Percentiles rank a stretch among this genome's conserved stretches.
These are phyloP conservation scores for Cyberlindnera mycetangii DNA, from an alignment of 805 yeast species.

Conservation along the genomic window DNA sequence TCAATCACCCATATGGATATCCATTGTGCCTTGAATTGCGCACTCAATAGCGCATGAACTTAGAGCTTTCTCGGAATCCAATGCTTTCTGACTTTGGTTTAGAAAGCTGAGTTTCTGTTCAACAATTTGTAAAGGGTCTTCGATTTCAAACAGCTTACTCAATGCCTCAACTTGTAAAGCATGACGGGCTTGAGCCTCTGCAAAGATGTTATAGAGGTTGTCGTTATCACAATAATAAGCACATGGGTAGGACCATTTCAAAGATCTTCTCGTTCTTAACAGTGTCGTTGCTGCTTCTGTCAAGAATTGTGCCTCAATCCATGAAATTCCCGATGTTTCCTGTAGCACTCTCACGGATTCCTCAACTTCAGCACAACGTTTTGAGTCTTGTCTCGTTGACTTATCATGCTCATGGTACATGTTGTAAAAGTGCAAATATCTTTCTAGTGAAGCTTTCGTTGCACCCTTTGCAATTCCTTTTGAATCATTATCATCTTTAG, in stretches of 20 bases:
- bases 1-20: background rate
- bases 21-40: slow-evolving; percentile 8
- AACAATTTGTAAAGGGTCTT: slow-evolving; percentile 35
- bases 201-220: slow-evolving; percentile 60
- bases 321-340: slow-evolving; percentile 60
- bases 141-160: slow-evolving; percentile 52
- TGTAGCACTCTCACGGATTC: slow-evolving; percentile 62
- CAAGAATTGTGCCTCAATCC: slow-evolving; percentile 87
- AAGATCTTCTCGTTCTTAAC: slow-evolving; percentile 64
- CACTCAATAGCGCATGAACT: slow-evolving; percentile 25
- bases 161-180: slow-evolving; percentile 67
- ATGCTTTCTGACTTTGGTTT: slow-evolving; percentile 34
- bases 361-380: slow-evolving; percentile 61
- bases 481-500: slow-evolving; percentile 27
- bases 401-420: slow-evolving; percentile 73
- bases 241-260: slow-evolving; percentile 90
- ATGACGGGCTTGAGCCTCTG: slow-evolving; percentile 64
- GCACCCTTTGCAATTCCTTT: slow-evolving; percentile 31
- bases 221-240: slow-evolving; percentile 60
- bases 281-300: slow-evolving; percentile 67
- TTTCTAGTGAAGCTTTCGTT: slow-evolving; percentile 46
- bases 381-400: slow-evolving; percentile 70
- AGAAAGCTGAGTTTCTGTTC: slow-evolving; percentile 35
- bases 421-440: slow-evolving; percentile 74
- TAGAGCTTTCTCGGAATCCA: slow-evolving; percentile 36